These are phyloP conservation scores for Dendrocalamus sinicus DNA, from an alignment of 176 grass and related monocot genomes.

Conservation along the genomic window DNA sequence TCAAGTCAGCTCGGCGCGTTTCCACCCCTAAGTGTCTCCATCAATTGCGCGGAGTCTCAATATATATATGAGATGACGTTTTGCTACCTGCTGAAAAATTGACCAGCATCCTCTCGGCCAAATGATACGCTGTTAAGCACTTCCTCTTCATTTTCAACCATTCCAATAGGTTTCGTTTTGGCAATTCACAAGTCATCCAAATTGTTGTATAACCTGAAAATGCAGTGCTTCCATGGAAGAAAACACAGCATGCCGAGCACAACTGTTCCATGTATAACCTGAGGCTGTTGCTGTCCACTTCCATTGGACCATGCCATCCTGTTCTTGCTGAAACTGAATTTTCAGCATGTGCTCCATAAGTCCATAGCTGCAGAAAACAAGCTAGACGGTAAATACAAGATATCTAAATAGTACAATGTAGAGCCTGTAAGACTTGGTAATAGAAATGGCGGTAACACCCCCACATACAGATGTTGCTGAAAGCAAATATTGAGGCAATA, in stretches of 20 bases:
- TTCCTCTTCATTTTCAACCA: neutral
- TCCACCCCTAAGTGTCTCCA: too few species aligned
- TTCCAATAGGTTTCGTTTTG: neutral
- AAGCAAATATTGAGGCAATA: neutral
- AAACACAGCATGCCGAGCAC: neutral
- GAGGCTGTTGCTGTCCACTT: neutral
- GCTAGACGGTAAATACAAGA: neutral
- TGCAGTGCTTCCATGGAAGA: neutral
- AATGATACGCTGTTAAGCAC: neutral
- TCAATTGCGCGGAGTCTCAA: too few species aligned
- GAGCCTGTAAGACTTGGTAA: neutral
- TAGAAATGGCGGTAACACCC: neutral
- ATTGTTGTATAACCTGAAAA: neutral
- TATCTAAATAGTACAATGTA: neutral
- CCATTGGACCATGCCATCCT: neutral
- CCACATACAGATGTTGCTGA: neutral
- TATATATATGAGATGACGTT: neutral
- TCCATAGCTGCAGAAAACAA: neutral
- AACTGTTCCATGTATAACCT: too few species aligned
- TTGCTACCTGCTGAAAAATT: neutral
- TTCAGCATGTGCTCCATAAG: neutral
- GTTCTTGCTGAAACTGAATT: conserved; percentile 1
- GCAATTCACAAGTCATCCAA: neutral
- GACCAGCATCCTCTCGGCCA: neutral
- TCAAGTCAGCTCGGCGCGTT: too few species aligned